Evolutionary conservation across 768 basidiomycete species (phyloP), one percentile per base, ranked within the genome.

Genomic region (Xerocomellus chrysenteron): DNA sequence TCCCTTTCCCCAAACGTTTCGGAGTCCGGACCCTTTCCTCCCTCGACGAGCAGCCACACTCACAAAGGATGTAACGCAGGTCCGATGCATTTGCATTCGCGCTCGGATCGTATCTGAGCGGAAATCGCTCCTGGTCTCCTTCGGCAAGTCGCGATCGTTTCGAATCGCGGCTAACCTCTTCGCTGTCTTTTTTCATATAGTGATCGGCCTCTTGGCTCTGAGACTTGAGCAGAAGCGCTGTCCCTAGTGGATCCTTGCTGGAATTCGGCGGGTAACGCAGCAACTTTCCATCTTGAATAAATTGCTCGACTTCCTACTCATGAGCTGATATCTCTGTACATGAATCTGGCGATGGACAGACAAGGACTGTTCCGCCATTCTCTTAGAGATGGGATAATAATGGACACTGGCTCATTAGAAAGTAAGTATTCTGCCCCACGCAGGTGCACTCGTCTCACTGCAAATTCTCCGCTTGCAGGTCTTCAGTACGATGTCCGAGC

Each of bases 401-500:
- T 36, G 33, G 46, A 35, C 40, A 2, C 26, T 30, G 36, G 14
- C 36, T 10, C 28, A 3, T 26, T 26, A 3, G 26, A 13, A 32
- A 16, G 35, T 11, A 14, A 37, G 16, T 37, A 13, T 5, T 16
- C 33, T 2, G 21, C 28, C 16, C n/a, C 17, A 10, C 11, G 12
- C 19, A 53, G 32, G 39, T 44, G 28, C 47, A 41, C 21, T 40
- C 33, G 26, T 50, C 35, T 37, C 44, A 44, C 28, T 56, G n/a
- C 37, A 33, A 11, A 30, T 19, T 41, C 44, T 28, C 21, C 17
- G 2, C 33, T 46, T 40, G 41, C 41, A 30, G 49, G 4, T 13
- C 43, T 28, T 26, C 21, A 41, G 16, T n/a, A 47, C 33, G 36
- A 68, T 70, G 55, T 37, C 54, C 16, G 32, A 44, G 66, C 45